Percentiles rank a stretch among this genome's conserved stretches.
Evolutionary conservation across 352 stramenopile genomes (phyloP).

Genomic region (Pythium phragmiticola): DNA sequence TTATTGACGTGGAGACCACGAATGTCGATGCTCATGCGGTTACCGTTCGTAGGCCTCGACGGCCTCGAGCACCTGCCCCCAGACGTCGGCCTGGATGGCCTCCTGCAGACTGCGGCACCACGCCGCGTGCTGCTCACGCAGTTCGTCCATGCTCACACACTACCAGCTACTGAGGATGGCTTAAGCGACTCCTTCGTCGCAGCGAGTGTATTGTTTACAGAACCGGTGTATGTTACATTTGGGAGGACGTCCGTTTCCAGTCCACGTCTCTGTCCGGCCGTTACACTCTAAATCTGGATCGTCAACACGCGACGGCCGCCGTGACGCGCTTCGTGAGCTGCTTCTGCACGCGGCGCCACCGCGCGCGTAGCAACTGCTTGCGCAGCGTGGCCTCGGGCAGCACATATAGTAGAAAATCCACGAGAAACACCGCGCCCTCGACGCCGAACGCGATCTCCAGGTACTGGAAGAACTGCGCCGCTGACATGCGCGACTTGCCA

Average conservation of each 20-base stretch:
- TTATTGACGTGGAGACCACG: no score
- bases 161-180: no score
- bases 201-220: constrained; percentile 1
- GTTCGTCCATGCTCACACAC: neutral
- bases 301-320: constrained; percentile 14
- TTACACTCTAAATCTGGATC: no score
- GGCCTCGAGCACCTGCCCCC: constrained; percentile 70
- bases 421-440: constrained; percentile 69
- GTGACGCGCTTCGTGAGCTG: constrained; percentile 57
- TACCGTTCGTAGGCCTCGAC: constrained; percentile 77
- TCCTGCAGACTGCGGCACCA: constrained; percentile 61
- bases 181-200: no score
- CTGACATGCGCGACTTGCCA: constrained; percentile 55
- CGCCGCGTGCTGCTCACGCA: constrained; percentile 40
- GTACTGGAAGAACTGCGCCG: constrained; percentile 72
- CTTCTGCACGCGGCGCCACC: constrained; percentile 66
- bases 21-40: no score
- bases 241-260: neutral
- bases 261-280: no score
- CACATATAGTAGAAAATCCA: constrained; percentile 82
- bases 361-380: constrained; percentile 57
- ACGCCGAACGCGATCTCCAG: constrained; percentile 77
- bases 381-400: constrained; percentile 64
- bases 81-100: constrained; percentile 61
- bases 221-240: constrained; percentile 12